Evolutionary conservation across 257 asterid genomes (phyloP).

Genomic region (Lavandula angustifolia): DNA sequence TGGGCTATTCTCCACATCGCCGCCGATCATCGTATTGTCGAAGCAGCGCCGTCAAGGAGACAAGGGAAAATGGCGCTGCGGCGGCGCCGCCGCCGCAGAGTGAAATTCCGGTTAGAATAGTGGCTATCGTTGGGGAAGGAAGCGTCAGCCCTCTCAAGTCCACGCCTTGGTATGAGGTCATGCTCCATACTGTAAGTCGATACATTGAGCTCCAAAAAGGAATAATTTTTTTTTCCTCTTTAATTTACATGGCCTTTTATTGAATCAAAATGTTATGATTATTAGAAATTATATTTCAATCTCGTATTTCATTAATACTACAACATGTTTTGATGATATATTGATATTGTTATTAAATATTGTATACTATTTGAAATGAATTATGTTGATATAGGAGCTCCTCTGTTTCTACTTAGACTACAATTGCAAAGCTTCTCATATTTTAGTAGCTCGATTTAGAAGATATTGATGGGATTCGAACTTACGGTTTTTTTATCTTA

Average conservation of each 20-base stretch:
- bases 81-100: constrained; percentile 30
- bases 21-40: constrained; percentile 28
- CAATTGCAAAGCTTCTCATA: not conserved
- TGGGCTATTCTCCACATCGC: constrained; percentile 17
- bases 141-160: constrained; percentile 81
- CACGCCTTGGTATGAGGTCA: constrained; percentile 84
- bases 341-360: too few relatives aligned
- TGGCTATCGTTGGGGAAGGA: constrained; percentile 77
- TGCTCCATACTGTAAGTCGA: constrained; percentile 76
- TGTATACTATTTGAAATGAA: too few relatives aligned
- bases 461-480: not conserved
- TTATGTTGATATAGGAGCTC: too few relatives aligned
- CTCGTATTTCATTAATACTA: too few relatives aligned
- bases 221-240: not conserved
- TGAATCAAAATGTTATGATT: too few relatives aligned
- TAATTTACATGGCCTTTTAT: not conserved
- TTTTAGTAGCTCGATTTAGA: not conserved
- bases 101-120: constrained; percentile 59
- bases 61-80: constrained; percentile 27
- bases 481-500: too few relatives aligned
- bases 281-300: too few relatives aligned
- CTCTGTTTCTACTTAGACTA: not conserved
- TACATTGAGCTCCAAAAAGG: not conserved
- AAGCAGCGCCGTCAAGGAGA: constrained; percentile 28
- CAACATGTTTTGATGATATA: too few relatives aligned